These are phyloP conservation scores for Nectriaceae sp. DNA, from an alignment of 2,329 filamentous ascomycete genomes.

Conservation along the genomic window DNA sequence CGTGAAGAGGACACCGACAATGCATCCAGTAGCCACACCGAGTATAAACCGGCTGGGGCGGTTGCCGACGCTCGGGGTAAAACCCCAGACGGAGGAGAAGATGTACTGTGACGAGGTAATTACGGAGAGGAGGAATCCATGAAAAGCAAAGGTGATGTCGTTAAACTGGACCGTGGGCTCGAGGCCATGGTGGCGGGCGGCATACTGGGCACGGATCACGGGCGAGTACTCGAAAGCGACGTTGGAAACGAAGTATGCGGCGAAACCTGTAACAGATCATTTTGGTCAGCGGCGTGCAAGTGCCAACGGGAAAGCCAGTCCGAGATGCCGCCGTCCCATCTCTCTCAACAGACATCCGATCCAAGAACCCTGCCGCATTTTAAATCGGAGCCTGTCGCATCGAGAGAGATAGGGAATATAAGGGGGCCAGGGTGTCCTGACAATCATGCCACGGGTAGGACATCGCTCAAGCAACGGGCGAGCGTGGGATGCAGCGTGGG, in stretches of 20 bases:
- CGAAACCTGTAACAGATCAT: slow-evolving; percentile 56
- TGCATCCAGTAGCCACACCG: slow-evolving; percentile 69
- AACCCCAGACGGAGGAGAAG: slow-evolving; percentile 72
- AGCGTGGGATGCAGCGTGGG: slow-evolving; percentile 7
- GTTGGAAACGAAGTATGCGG: slow-evolving; percentile 76
- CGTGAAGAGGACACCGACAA: slow-evolving; percentile 58
- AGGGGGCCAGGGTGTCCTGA: slow-evolving; percentile 10
- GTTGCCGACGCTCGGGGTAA: slow-evolving; percentile 59
- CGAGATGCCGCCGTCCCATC: not conserved
- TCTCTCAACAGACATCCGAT: not conserved
- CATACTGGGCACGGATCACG: slow-evolving; percentile 79
- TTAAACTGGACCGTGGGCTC: slow-evolving; percentile 86
- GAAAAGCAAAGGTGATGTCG: slow-evolving; percentile 84
- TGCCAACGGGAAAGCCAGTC: not conserved
- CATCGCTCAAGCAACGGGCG: not conserved
- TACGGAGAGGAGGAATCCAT: slow-evolving; percentile 72
- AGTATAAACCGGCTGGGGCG: slow-evolving; percentile 63
- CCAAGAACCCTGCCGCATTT: no score
- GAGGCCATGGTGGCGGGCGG: slow-evolving; percentile 71
- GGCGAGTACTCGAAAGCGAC: slow-evolving; percentile 77
- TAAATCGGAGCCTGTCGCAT: no score
- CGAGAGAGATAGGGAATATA: not conserved
- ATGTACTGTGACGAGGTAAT: slow-evolving; percentile 80
- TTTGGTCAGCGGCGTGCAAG: slow-evolving; percentile 15
- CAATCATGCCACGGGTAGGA: slow-evolving; percentile 16